Evolutionary conservation across 306 rosid genomes (phyloP), one percentile per base, ranked within the genome.

Genomic region (Inga laurina): DNA sequence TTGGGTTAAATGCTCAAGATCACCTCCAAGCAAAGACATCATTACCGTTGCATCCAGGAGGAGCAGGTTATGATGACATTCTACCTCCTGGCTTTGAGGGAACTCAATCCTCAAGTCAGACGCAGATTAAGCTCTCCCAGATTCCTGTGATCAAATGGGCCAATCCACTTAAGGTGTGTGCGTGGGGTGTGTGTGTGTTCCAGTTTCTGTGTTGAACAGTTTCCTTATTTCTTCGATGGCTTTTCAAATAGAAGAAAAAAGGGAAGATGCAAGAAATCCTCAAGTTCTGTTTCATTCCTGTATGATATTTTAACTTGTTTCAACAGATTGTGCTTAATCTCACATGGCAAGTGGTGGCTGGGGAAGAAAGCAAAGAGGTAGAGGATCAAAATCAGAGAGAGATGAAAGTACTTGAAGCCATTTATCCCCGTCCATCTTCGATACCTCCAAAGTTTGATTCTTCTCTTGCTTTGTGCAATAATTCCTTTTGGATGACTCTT

Each of bases 31-130:
- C 76, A 46, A 72, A 46, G 22, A 46, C 59, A 24, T 72, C 76
- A 46, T 89, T 90, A 88, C 65, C 51, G 43, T 85, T 85, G 82
- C 97, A 87, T 85, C 85, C 95, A 41, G 87, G 90, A 21, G 97
- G 91, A 45, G 82, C 88, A 62, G 91, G 94, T 76, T 87, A 92
- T 24, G 97, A 91, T 41, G 97, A 90, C 84, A 81, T 61, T 85
- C 87, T 92, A 71, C 99, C 99, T 82, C 98, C 97, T 80, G 97
- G 98, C 43, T 96, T 96, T 80, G 98, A 96, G 87, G 97, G 93
- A 82, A 85, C 90, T 77, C 91, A 79, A 81, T 72, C 89, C 34
- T 85, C 83, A 78, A 90, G 85, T 86, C 92, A 88, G 82, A 84
- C 54, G 71, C 94, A 92, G 88, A 80, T 93, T 62, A 87, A 87